Evolutionary conservation across 1,284 basidiomycete species (phyloP).

Genomic region (Sporisorium exsertum): DNA sequence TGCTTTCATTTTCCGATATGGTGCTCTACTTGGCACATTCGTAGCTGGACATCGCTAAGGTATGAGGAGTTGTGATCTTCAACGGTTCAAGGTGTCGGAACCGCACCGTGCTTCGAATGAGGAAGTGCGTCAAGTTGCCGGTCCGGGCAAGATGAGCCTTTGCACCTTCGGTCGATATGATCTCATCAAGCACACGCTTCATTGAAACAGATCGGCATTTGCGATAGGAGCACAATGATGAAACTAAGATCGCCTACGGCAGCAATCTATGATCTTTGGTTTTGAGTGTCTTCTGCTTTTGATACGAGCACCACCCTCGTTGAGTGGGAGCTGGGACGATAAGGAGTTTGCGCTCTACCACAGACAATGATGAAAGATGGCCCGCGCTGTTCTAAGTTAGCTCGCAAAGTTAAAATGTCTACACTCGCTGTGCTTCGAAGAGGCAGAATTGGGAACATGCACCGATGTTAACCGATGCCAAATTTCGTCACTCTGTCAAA

Average conservation of each 20-base stretch:
- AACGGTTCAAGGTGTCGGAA: too few relatives aligned
- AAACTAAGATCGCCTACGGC: not conserved
- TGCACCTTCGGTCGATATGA: not conserved
- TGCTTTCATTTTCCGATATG: not conserved
- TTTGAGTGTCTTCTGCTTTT: not conserved
- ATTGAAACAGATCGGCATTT: not conserved
- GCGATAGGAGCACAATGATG: slow-evolving; percentile 4
- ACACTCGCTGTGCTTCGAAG: not conserved
- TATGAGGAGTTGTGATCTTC: too few relatives aligned
- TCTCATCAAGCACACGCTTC: not conserved
- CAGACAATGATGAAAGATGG: not conserved
- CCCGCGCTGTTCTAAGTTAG: not conserved
- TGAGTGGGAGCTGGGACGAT: not conserved
- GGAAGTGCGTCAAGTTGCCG: not conserved
- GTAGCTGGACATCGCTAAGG: too few relatives aligned
- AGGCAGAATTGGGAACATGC: too few relatives aligned
- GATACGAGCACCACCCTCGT: not conserved
- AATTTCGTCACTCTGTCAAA: slow-evolving; percentile 21
- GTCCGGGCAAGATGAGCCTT: not conserved
- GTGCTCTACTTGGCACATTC: too few relatives aligned
- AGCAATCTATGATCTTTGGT: not conserved
- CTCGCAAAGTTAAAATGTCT: not conserved
- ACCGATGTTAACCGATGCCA: slow-evolving; percentile 8
- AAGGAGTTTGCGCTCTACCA: not conserved
- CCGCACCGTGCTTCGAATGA: too few relatives aligned